Percentiles rank a stretch among this genome's conserved stretches.
These are phyloP conservation scores for Phytophthora hibernalis DNA, from an alignment of 352 stramenopile species.

Conservation along the genomic window DNA sequence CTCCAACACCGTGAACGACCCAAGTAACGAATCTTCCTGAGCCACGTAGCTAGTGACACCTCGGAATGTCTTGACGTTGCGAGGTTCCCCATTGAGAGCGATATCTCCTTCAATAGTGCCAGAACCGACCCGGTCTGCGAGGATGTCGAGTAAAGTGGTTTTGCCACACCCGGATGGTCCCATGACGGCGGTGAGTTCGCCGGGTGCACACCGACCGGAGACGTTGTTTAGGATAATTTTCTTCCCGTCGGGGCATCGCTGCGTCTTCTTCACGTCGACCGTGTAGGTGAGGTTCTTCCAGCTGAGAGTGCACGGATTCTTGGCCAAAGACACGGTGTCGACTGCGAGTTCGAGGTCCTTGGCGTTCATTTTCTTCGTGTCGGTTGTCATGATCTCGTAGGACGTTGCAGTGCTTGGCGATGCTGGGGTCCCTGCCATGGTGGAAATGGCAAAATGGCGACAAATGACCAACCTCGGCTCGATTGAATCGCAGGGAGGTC, in stretches of 20 bases:
- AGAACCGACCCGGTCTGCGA: conserved; percentile 50
- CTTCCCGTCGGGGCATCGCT: conserved; percentile 27
- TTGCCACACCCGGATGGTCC: conserved; percentile 69
- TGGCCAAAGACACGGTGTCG: not conserved
- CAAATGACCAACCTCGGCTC: no score
- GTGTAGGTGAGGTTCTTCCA: conserved; percentile 33
- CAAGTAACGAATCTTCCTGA: conserved; percentile 63
- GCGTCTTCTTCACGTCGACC: conserved; percentile 28
- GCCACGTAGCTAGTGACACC: conserved; percentile 66
- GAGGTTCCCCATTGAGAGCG: conserved; percentile 50
- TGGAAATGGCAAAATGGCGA: conserved; percentile 1
- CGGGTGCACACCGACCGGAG: conserved; percentile 54
- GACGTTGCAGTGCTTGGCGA: conserved; percentile 21
- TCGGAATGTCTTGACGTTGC: conserved; percentile 47
- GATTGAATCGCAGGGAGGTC: not conserved
- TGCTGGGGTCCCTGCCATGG: conserved; percentile 15
- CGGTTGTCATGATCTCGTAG: conserved; percentile 11
- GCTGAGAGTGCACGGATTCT: conserved; percentile 29
- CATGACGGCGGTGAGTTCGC: conserved; percentile 73
- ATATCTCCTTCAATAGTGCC: conserved; percentile 50
- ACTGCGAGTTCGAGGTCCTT: conserved; percentile 14
- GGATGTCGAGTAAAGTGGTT: conserved; percentile 71
- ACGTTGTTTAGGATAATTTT: conserved; percentile 64
- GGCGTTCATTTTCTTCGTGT: not conserved
- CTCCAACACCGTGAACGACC: conserved; percentile 74